A percentile compares a stretch with the other conserved stretches of the same genome.
Evolutionary conservation across 768 basidiomycete species (phyloP).

Genomic region (Pisolithus albus): DNA sequence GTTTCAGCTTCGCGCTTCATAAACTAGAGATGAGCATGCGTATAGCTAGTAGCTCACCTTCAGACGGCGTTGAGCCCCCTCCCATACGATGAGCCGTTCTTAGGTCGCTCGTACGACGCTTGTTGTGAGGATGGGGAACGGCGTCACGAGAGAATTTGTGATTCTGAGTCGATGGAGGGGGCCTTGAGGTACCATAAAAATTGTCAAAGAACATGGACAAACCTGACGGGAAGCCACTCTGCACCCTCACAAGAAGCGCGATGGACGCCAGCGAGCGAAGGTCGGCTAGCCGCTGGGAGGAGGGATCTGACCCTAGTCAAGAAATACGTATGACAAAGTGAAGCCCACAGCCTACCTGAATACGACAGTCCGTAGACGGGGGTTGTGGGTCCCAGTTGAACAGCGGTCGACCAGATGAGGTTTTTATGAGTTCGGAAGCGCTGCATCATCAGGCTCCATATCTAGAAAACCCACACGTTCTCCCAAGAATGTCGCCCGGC

Average conservation of each 20-base stretch:
- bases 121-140: slow-evolving; percentile 61
- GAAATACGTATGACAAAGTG: slow-evolving; percentile 7
- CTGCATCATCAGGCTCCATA: slow-evolving; percentile 8
- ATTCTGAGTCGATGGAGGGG: slow-evolving; percentile 15
- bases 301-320: slow-evolving; percentile 18
- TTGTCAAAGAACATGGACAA: slow-evolving; percentile 10
- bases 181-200: neutral
- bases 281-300: slow-evolving; percentile 41
- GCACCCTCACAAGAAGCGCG: slow-evolving; percentile 66
- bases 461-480: slow-evolving; percentile 9
- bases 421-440: slow-evolving; percentile 26
- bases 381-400: slow-evolving; percentile 27
- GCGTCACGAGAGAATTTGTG: slow-evolving; percentile 39
- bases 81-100: slow-evolving; percentile 61
- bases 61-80: slow-evolving; percentile 34
- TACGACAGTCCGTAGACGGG: slow-evolving; percentile 24
- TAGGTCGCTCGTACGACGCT: slow-evolving; percentile 69
- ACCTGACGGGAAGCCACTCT: slow-evolving; percentile 52
- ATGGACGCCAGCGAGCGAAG: slow-evolving; percentile 58
- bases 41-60: slow-evolving; percentile 10
- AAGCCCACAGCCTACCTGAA: slow-evolving; percentile 19
- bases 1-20: neutral
- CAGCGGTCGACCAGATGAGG: slow-evolving; percentile 8
- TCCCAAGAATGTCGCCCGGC: slow-evolving; percentile 3
- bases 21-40: slow-evolving; percentile 2